Percentiles rank a stretch among this genome's conserved stretches.
Conservation (phyloP, 2,329 filamentous ascomycete species). For the Apiospora malaysiana region DNA sequence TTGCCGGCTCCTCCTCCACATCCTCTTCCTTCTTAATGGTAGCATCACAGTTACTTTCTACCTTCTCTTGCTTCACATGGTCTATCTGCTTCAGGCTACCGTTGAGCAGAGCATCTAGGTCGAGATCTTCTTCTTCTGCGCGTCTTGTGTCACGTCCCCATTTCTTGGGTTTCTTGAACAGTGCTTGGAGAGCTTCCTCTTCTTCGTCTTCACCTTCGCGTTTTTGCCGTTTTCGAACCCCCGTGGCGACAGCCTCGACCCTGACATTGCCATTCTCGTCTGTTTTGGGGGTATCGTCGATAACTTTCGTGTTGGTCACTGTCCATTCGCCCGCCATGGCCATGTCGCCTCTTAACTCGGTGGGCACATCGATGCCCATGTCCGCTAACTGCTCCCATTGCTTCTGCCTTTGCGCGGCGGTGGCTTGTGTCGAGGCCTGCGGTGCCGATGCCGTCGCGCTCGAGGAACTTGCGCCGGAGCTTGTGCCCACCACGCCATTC, state of each 20-base stretch:
- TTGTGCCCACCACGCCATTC: slow-evolving; percentile 72
- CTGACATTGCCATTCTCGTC: slow-evolving; percentile 50
- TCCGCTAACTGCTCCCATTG: slow-evolving; percentile 89
- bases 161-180: slow-evolving; percentile 64
- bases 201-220: slow-evolving; percentile 51
- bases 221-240: slow-evolving; percentile 62
- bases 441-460: slow-evolving; percentile 26
- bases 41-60: slow-evolving; percentile 30
- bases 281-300: slow-evolving; percentile 48
- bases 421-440: slow-evolving; percentile 48
- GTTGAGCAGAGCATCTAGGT: slow-evolving; percentile 67
- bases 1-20: slow-evolving; percentile 28
- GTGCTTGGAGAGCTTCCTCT: slow-evolving; percentile 60
- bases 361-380: slow-evolving; percentile 84
- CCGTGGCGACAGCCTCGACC: slow-evolving; percentile 57
- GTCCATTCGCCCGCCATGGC: slow-evolving; percentile 92
- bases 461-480: slow-evolving; percentile 30
- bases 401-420: slow-evolving; percentile 73
- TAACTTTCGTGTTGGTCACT: slow-evolving; percentile 66
- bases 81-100: slow-evolving; percentile 39
- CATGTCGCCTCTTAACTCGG: slow-evolving; percentile 78
- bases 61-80: slow-evolving; percentile 38
- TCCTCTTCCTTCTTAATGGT: slow-evolving; percentile 29
- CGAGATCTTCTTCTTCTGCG: slow-evolving; percentile 56
- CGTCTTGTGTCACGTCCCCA: slow-evolving; percentile 61